Base-by-base conservation (phyloP, 192 early-diverging fungal genomes). In the Backusella parvicylindrica region DNA sequence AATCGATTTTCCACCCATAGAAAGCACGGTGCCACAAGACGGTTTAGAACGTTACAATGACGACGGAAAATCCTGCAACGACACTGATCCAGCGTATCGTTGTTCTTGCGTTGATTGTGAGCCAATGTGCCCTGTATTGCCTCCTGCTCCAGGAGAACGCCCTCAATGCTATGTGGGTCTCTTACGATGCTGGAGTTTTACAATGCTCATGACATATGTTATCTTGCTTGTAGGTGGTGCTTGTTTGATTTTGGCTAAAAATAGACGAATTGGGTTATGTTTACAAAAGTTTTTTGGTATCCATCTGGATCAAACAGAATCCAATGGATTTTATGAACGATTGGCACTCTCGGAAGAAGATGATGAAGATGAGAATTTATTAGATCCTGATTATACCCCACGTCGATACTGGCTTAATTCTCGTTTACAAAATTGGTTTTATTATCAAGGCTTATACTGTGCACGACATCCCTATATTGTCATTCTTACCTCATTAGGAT, bases 91-190 rank as follows among this genome's bases (percentile, higher is more conserved):
- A 7, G 72, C 71, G 9, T 85, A 86, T 79, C 84, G 86, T 4
- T 91, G 90, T 60, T 73, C 90, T 1, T 91, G 90, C 75, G 82
- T 91, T 23, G 90, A 91, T 71, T 91, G 90, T 72, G 71, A 81
- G 33, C 37, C 84, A 0, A 80, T 86, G 1, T 91, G 90, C 64
- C 90, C 88, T 16, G 64, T 86, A 0, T 60, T 91, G 0, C 82
- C 84, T 6, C 86, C 88, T 9, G 85, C 87, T 1, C 82, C 82
- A 5, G 79, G 71, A 7, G 86, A 85, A 47, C 65, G 77, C 1
- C 79, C 83, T 3, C 71, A 81, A 8, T 85, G 85, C 53, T 75
- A 71, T 37, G 77, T 87, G 32, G 81, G 84, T 7, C 16, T 41
- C 28, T 56, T 87, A 0, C 79, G 76, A 7, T 87, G 87, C 75